These are phyloP conservation scores for Remersonia thermophila DNA, from an alignment of 2,329 filamentous ascomycete species.

Conservation along the genomic window DNA sequence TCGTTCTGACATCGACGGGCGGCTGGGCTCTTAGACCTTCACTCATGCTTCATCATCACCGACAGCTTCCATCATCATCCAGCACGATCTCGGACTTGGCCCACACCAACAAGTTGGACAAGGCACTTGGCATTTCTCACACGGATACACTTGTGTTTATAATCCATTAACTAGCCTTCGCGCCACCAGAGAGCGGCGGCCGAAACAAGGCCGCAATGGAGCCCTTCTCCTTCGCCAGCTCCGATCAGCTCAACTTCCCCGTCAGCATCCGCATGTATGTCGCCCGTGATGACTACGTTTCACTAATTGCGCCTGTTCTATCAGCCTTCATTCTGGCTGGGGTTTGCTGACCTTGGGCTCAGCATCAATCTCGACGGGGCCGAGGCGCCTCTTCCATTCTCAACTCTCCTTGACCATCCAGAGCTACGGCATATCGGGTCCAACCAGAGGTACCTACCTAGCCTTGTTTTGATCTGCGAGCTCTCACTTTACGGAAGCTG, in stretches of 20 bases:
- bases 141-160: too few species aligned
- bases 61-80: too few species aligned
- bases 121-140: too few species aligned
- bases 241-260: slow-evolving; percentile 67
- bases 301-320: too few species aligned
- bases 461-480: background rate
- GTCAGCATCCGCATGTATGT: slow-evolving; percentile 53
- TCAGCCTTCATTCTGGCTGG: background rate
- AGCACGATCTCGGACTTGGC: too few species aligned
- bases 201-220: slow-evolving; percentile 49
- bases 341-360: background rate
- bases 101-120: too few species aligned
- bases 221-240: slow-evolving; percentile 88
- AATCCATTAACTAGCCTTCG: too few species aligned
- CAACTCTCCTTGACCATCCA: slow-evolving; percentile 63
- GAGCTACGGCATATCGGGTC: slow-evolving; percentile 81
- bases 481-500: slow-evolving; percentile 4
- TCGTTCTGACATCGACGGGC: too few species aligned
- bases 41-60: too few species aligned
- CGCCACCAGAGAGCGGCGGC: too few species aligned
- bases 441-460: slow-evolving; percentile 57
- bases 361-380: slow-evolving; percentile 69
- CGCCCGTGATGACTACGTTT: too few species aligned
- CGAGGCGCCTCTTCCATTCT: slow-evolving; percentile 62
- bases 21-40: too few species aligned